Base-by-base conservation (phyloP, 2,329 filamentous ascomycete species). In the Pseudopyricularia javanii region DNA sequence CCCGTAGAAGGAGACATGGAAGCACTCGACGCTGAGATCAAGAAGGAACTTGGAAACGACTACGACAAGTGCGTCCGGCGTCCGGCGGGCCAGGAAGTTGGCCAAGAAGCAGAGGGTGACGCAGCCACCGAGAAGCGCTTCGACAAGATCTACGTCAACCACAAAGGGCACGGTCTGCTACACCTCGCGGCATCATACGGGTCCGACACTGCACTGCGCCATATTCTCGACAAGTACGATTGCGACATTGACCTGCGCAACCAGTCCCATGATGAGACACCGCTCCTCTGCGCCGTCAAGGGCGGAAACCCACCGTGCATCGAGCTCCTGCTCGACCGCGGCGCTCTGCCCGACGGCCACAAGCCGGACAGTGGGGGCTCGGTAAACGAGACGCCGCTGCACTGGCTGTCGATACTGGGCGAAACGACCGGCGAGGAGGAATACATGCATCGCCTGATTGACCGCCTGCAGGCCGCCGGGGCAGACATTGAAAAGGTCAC, bases 81-180 rank as follows among this genome's bases (percentile, higher is more conserved):
- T 14, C 7, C n/a, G 9, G 30, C 14, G 1, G 47, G 22, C 28
- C 22, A 24, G 24, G 33, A 26, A 40, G 28, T 30, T 12, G 22
- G 4, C 40, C 40, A 45, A 45, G 40, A 45, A 12, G 40, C 4
- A 17, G 40, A 5, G 3, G 40, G 24, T 3, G 11, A 45, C 22
- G 22, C 22, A 20, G 9, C 4, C 28, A 52, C 7, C 37, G 45
- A 24, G 22, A 32, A 33, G n/a, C 55, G 48, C 6, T 55, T 57
- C 28, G 55, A 57, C 52, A 53, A 49, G 33, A 57, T 57, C 48
- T 57, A 51, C 30, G 52, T 57, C 40, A 57, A 57, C 47, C 47
- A 57, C 34, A 51, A 49, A 50, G 55, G 55, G 24, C 55, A 57
- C 34, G 55, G 55, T 5, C 45, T 57, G 3, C 22, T 57, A 11